Conservation (phyloP, 805 yeast genomes). For the Sungouiozyma ichnusensis region DNA sequence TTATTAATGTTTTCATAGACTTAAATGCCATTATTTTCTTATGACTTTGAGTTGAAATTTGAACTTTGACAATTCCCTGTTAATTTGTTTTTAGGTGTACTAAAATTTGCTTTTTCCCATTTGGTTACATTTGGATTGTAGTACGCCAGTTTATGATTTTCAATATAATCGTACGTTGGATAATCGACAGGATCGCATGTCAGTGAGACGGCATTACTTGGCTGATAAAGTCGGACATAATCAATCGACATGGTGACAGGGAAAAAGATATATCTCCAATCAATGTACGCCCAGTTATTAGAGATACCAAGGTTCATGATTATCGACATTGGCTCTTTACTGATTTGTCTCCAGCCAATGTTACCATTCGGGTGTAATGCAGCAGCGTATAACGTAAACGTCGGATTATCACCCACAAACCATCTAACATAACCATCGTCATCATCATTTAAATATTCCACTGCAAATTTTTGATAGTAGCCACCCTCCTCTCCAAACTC, state of each 20-base stretch:
- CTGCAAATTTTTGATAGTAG: slow-evolving; percentile 62
- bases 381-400: slow-evolving; percentile 59
- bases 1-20: too few species aligned
- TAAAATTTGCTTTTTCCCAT: slow-evolving; percentile 71
- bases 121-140: slow-evolving; percentile 54
- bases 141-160: slow-evolving; percentile 60
- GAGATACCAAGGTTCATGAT: slow-evolving; percentile 84
- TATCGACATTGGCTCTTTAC: slow-evolving; percentile 90
- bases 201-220: slow-evolving; percentile 43
- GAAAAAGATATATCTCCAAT: slow-evolving; percentile 73
- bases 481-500: slow-evolving; percentile 44
- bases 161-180: slow-evolving; percentile 81
- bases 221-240: slow-evolving; percentile 86
- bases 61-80: slow-evolving; percentile 40
- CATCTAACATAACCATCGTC: slow-evolving; percentile 69
- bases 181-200: slow-evolving; percentile 82
- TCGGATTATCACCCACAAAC: slow-evolving; percentile 76
- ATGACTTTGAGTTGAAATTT: slow-evolving; percentile 5
- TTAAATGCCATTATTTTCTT: neutral
- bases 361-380: slow-evolving; percentile 89
- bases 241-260: slow-evolving; percentile 73
- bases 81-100: slow-evolving; percentile 52
- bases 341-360: slow-evolving; percentile 66
- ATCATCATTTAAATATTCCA: slow-evolving; percentile 66
- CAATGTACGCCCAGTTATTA: slow-evolving; percentile 86